Percentiles rank a stretch among this genome's conserved stretches.
Evolutionary conservation across 495 filamentous ascomycete genomes (phyloP).

Genomic region (Penicillium argentinense): DNA sequence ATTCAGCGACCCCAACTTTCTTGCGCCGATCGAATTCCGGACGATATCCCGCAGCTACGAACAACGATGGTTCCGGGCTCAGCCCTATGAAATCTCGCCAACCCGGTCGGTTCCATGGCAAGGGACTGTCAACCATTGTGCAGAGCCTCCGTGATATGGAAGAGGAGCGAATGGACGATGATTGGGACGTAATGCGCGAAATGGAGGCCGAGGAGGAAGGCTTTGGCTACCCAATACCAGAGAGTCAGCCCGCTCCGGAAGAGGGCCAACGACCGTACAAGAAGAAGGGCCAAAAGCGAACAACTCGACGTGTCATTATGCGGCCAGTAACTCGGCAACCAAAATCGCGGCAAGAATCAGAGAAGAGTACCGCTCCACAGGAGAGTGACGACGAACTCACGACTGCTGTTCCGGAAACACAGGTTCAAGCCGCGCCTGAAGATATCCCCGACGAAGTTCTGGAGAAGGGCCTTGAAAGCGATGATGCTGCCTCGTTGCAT

Average conservation of each 20-base stretch:
- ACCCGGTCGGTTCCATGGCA: slow-evolving; percentile 64
- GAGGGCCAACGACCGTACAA: slow-evolving; percentile 67
- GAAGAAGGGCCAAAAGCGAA: slow-evolving; percentile 91
- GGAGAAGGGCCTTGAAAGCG: slow-evolving; percentile 23
- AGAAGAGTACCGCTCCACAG: slow-evolving; percentile 18
- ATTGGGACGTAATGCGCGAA: slow-evolving; percentile 78
- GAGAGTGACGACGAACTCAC: slow-evolving; percentile 33
- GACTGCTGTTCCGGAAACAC: slow-evolving; percentile 34
- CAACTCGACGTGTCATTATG: slow-evolving; percentile 77
- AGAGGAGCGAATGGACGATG: slow-evolving; percentile 73
- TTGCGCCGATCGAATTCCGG: slow-evolving; percentile 57
- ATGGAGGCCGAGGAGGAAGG: slow-evolving; percentile 61
- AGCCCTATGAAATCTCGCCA: slow-evolving; percentile 53
- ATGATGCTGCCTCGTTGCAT: slow-evolving; percentile 32
- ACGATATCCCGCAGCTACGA: slow-evolving; percentile 20
- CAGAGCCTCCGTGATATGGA: slow-evolving; percentile 76
- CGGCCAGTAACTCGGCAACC: slow-evolving; percentile 48
- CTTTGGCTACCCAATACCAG: slow-evolving; percentile 53
- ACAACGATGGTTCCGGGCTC: slow-evolving; percentile 20
- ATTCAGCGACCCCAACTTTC: slow-evolving; percentile 68
- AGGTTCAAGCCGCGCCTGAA: slow-evolving; percentile 15
- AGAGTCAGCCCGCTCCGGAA: slow-evolving; percentile 57
- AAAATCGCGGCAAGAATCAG: slow-evolving; percentile 27
- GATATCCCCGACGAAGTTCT: slow-evolving; percentile 6
- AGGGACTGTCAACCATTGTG: slow-evolving; percentile 77